A percentile compares a stretch with the other conserved stretches of the same genome.
Conservation (phyloP, 805 yeast species). For the Zygosaccharomyces lentus region DNA sequence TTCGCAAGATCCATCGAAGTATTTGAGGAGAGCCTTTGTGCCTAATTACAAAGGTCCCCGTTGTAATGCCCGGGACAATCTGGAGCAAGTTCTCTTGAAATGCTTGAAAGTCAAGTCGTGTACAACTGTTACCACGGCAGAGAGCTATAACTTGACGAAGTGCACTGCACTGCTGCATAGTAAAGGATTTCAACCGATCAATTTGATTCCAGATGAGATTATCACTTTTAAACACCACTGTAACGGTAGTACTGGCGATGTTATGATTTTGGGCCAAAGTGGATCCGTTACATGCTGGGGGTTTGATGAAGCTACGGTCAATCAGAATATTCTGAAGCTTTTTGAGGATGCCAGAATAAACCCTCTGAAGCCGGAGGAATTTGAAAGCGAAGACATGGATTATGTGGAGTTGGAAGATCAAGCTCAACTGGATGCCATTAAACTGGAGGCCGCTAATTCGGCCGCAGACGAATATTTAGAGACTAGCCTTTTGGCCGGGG, state of each 20-base stretch:
- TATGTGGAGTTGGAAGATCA: constrained; percentile 45
- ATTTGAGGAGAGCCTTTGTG: constrained; percentile 20
- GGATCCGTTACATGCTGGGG: constrained; percentile 89
- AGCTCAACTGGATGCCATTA: constrained; percentile 13
- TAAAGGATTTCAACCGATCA: constrained; percentile 37
- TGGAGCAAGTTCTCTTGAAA: constrained; percentile 8
- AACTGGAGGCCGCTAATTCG: constrained; percentile 5
- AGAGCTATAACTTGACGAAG: constrained; percentile 55
- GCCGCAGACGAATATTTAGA: constrained; percentile 8
- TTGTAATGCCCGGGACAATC: constrained; percentile 3
- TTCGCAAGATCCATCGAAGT: constrained; percentile 14
- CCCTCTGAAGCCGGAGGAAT: constrained; percentile 37
- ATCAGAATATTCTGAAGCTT: constrained; percentile 48
- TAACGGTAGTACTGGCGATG: constrained; percentile 43
- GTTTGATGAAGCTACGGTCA: constrained; percentile 50
- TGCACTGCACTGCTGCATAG: constrained; percentile 33
- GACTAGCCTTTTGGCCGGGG: constrained; percentile 56
- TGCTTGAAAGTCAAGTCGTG: constrained; percentile 40
- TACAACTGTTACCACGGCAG: constrained; percentile 70
- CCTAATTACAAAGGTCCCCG: constrained; percentile 12
- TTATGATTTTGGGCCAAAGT: constrained; percentile 59
- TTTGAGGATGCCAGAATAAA: constrained; percentile 47
- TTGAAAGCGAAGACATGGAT: constrained; percentile 87
- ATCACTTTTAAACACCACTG: constrained; percentile 46
- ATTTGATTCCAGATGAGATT: constrained; percentile 66